Base-by-base conservation (phyloP, 495 filamentous ascomycete genomes). In the Xylaria palmicola region DNA sequence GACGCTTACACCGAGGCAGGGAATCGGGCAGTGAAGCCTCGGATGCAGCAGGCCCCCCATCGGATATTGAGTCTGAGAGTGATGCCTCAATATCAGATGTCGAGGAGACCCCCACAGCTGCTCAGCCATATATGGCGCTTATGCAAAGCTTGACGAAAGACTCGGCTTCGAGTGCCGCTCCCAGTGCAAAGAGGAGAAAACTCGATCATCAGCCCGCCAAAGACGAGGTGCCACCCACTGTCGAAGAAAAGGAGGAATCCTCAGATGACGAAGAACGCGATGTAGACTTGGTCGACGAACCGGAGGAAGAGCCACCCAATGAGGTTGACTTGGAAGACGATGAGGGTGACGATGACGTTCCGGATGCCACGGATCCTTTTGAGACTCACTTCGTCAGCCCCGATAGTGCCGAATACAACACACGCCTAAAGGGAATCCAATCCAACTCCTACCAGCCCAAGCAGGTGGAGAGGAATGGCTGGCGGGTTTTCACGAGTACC, bases 381-480 rank as follows among this genome's bases (percentile, higher is more conserved):
- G 86, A 92, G 49, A 76, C 79, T 34, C 93, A 97, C 72, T 93
- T 96, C 73, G 81, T 83, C 29, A 74, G 75, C 20, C 82, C 85
- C 1, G 82, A 89, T 17, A 83, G 87, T 39, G 75, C 80, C 6
- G 72, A 80, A 19, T 63, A 92, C 2, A 72, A 76, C 8, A 72
- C 72, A 62, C 78, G 79, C 49, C 40, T 85, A 8, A 75, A 76
- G 32, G 71, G 75, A 7, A 75, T 93, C 26, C 71, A 87, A 64
- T 72, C 80, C 13, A 82, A 83, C 34, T 79, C 86, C 62, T 95
- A 90, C 87, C 70, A 70, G 17, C 77, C 73, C 4, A 74, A 81
- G 29, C 81, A 83, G 64, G 40, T 70, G 13, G 65, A 75, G 20
- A 69, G 75, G 6, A 73, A 78, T 6, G 62, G 76, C 20, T 80